Percentiles rank a stretch among this genome's conserved stretches.
Conservation (phyloP, 805 yeast species). For the Cyberlindnera maclurae region DNA sequence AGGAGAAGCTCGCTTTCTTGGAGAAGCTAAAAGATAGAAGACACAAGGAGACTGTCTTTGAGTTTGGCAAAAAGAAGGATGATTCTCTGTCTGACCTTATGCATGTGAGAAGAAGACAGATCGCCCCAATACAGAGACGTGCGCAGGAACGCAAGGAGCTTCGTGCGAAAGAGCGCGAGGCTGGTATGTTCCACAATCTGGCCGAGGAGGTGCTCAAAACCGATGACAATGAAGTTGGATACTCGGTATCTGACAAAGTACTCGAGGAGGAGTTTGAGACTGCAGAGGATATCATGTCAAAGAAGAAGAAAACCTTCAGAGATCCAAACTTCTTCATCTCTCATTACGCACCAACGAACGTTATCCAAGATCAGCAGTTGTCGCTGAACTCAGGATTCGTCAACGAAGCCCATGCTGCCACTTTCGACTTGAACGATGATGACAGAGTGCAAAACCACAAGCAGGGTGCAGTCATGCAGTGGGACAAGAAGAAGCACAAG, state of each 20-base stretch:
- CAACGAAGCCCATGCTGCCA: constrained; percentile 75
- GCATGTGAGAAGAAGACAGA: constrained; percentile 78
- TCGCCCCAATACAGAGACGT: constrained; percentile 80
- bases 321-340: constrained; percentile 80
- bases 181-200: constrained; percentile 65
- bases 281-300: constrained; percentile 28
- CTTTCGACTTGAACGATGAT: constrained; percentile 82
- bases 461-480: constrained; percentile 63
- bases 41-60: constrained; percentile 89
- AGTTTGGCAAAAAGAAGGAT: constrained; percentile 54
- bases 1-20: constrained; percentile 65
- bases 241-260: constrained; percentile 35
- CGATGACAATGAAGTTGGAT: constrained; percentile 41
- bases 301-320: constrained; percentile 43
- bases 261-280: constrained; percentile 34
- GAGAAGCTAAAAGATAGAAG: constrained; percentile 62
- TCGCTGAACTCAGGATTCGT: constrained; percentile 57
- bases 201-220: constrained; percentile 66
- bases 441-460: constrained; percentile 59
- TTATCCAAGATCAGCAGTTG: constrained; percentile 76
- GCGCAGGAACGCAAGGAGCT: constrained; percentile 65
- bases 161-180: constrained; percentile 63
- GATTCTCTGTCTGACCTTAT: constrained; percentile 75
- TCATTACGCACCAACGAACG: constrained; percentile 80
- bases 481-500: constrained; percentile 93